Base-by-base conservation (phyloP, 495 filamentous ascomycete species). In the Xylaria bambusicola region DNA sequence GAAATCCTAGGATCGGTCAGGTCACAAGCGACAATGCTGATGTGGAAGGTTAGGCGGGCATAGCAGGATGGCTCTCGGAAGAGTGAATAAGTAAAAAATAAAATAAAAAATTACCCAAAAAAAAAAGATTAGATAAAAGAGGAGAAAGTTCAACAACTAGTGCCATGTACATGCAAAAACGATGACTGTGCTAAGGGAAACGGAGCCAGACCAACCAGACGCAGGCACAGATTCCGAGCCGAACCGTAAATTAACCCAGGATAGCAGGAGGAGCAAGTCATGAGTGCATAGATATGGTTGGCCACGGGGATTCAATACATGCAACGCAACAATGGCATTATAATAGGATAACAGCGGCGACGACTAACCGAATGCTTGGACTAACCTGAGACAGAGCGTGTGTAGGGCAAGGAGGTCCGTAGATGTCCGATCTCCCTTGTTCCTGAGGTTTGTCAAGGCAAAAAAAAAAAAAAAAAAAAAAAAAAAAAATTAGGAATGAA, bases 1-100 rank as follows among this genome's bases (percentile, higher is more conserved):
- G 17, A 17, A 45, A 23, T 38, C 27, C 27, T 46, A 24, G 27
- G 13, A 53, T 29, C 40, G 40, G 40, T 60, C 49, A 60, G 57
- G 49, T 47, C 57, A 53, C 47, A 38, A 23, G 57, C 57, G 31
- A 60, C 49, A 46, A 53, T 51, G 52, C 41, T 26, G n/a, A 56
- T 24, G 21, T 48, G 18, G 18, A 63, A 55, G 26, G 20, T n/a
- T n/a, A n/a, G 50, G 48, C 52, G 35, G 49, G 50, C 59, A 58
- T 41, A 68, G 24, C 47, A 64, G 45, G 49, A 64, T n/a, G n/a
- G n/a, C n/a, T n/a, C n/a, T n/a, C n/a, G n/a, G 41, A 54, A 62
- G 41, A 46, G 60, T 57, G 58, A 61, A 52, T 31, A 53, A 3
- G 23, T 1, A 23, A 7, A 26, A 10, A 18, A 42, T 41, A n/a